Percentiles rank a stretch among this genome's conserved stretches.
phyloP scores from a whole-genome alignment of 805 yeast species.

The Zygotorulaspora sp. region DNA sequence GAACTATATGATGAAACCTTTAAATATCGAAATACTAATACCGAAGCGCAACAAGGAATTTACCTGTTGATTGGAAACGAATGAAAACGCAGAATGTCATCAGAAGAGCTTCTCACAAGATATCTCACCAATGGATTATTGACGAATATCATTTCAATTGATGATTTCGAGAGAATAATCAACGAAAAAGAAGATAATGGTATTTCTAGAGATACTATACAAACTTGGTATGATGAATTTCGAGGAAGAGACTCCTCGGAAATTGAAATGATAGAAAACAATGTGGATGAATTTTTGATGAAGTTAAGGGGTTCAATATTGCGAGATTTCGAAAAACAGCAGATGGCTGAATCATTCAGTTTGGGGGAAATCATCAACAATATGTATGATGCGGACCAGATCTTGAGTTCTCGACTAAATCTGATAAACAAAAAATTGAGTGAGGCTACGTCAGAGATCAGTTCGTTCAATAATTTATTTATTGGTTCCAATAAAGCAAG shows the following conservation, averaged over 20 bases:
- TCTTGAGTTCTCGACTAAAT: constrained; percentile 13
- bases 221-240: constrained; percentile 10
- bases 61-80: no score
- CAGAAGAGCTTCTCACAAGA: constrained; percentile 7
- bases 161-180: constrained; percentile 10
- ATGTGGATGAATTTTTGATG: constrained; percentile 8
- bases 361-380: constrained; percentile 21
- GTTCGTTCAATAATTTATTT: constrained; percentile 8
- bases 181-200: constrained; percentile 1
- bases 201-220: constrained; percentile 4
- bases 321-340: constrained; percentile 11
- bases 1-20: no score
- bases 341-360: constrained; percentile 15
- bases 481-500: constrained; percentile 1
- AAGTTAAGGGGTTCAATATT: constrained; percentile 12
- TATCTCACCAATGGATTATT: constrained; percentile 4
- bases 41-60: no score
- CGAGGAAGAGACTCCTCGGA: constrained; percentile 5
- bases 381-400: constrained; percentile 17
- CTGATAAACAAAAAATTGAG: constrained; percentile 10
- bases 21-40: no score
- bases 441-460: constrained; percentile 5
- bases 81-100: constrained; percentile 8
- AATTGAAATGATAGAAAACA: neutral
- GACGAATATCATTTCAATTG: constrained; percentile 5